Percentiles rank a stretch among this genome's conserved stretches.
Evolutionary conservation across 208 protist species (phyloP).

Genomic region (Crithidia expoeki): DNA sequence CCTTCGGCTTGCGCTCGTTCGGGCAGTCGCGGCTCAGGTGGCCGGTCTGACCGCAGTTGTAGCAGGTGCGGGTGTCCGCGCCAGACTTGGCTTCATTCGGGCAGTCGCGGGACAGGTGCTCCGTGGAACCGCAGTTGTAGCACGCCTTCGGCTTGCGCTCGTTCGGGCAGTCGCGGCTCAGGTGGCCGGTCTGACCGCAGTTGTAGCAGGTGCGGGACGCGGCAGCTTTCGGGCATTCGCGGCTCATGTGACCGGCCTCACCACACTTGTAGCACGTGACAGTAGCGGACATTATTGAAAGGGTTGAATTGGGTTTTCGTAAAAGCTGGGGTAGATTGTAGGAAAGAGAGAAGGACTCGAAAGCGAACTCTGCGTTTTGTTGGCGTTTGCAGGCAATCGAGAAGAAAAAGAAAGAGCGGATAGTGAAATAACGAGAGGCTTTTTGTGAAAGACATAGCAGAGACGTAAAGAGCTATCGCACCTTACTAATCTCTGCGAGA

Average conservation of each 20-base stretch:
- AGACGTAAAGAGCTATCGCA: too few species aligned
- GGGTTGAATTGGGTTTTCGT: not conserved
- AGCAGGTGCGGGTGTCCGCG: constrained; percentile 53
- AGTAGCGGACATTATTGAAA: constrained; percentile 44
- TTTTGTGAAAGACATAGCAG: too few species aligned
- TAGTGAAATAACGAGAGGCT: not conserved
- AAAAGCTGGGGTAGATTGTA: not conserved
- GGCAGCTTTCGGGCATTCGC: constrained; percentile 56
- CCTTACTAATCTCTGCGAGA: too few species aligned
- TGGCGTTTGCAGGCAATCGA: not conserved
- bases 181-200: constrained; percentile 66
- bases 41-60: constrained; percentile 59
- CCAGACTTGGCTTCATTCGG: constrained; percentile 41
- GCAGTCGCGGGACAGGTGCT: constrained; percentile 68
- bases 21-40: constrained; percentile 77
- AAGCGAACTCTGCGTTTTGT: constrained; percentile 6
- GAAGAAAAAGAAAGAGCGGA: not conserved
- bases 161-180: constrained; percentile 78
- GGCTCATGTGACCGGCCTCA: constrained; percentile 61
- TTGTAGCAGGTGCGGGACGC: constrained; percentile 72
- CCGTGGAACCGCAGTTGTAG: constrained; percentile 54
- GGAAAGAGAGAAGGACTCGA: constrained; percentile 8
- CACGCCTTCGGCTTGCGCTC: constrained; percentile 48
- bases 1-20: constrained; percentile 38
- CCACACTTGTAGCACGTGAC: constrained; percentile 73